These are phyloP conservation scores for Ampelomyces quisqualis DNA, from an alignment of 2,329 filamentous ascomycete genomes.

Conservation along the genomic window DNA sequence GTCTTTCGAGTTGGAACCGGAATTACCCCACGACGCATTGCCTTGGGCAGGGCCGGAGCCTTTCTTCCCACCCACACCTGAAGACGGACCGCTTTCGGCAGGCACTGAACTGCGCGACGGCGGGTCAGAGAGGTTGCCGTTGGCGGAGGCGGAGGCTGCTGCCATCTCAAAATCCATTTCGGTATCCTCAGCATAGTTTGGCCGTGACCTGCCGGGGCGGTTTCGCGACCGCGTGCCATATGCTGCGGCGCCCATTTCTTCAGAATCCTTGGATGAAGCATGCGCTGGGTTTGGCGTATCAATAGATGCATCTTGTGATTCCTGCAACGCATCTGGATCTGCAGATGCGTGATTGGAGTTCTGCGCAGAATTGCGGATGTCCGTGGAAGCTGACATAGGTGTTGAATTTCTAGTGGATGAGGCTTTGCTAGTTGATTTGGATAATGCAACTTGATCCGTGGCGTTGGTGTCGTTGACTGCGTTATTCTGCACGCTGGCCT, in stretches of 20 bases:
- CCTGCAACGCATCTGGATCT: conserved; percentile 28
- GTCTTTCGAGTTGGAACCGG: conserved; percentile 40
- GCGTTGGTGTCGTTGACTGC: conserved; percentile 18
- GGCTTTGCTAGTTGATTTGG: conserved; percentile 37
- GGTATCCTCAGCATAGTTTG: conserved; percentile 94
- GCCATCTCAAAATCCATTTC: conserved; percentile 82
- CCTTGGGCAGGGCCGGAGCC: conserved; percentile 43
- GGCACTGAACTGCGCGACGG: conserved; percentile 40
- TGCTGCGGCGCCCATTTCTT: conserved; percentile 55
- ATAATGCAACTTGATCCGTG: conserved; percentile 31
- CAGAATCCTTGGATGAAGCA: conserved; percentile 36
- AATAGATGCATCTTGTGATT: conserved; percentile 32
- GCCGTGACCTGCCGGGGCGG: conserved; percentile 73
- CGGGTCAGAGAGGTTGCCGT: conserved; percentile 52
- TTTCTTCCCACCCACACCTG: conserved; percentile 42
- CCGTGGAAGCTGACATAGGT: conserved; percentile 29
- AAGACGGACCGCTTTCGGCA: conserved; percentile 36
- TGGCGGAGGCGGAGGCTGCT: conserved; percentile 59
- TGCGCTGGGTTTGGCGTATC: conserved; percentile 33
- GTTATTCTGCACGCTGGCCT: conserved; percentile 31
- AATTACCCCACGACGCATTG: conserved; percentile 43
- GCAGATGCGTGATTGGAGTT: conserved; percentile 30
- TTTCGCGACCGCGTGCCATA: conserved; percentile 96
- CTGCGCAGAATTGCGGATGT: conserved; percentile 27
- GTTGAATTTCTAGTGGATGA: conserved; percentile 41